These are phyloP conservation scores for Tubosaeta sp. DNA, from an alignment of 768 basidiomycete species.

Conservation along the genomic window DNA sequence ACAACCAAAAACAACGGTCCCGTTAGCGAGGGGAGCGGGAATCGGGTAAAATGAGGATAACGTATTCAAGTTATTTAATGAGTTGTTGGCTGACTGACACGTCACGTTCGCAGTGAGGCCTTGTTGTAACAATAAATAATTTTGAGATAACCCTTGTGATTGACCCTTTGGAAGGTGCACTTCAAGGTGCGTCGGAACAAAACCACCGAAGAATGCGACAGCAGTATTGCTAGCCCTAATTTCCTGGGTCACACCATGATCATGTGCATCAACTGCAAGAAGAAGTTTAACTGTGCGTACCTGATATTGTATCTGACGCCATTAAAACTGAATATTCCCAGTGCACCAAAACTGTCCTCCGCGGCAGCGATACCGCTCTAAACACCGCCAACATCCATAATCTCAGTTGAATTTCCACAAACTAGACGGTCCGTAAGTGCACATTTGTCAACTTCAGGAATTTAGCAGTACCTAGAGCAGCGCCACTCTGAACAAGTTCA, in stretches of 20 bases:
- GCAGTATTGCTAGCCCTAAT: not conserved
- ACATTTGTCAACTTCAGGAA: not conserved
- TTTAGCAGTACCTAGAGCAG: not conserved
- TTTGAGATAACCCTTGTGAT: not conserved
- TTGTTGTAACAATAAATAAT: constrained; percentile 1
- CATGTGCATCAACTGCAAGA: not conserved
- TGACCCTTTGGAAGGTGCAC: not conserved
- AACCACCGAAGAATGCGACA: not conserved
- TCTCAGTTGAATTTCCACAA: not conserved
- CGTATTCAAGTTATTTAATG: not conserved
- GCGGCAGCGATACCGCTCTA: constrained; percentile 10
- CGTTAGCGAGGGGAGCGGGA: not conserved
- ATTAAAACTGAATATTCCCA: not conserved
- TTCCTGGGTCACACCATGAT: not conserved
- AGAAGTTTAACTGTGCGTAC: not conserved
- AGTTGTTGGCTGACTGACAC: not conserved
- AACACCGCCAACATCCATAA: constrained; percentile 4
- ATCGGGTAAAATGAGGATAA: not conserved
- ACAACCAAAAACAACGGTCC: not conserved
- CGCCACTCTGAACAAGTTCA: not conserved
- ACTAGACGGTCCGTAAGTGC: not conserved
- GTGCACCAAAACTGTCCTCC: not conserved
- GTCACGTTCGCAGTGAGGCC: constrained; percentile 9
- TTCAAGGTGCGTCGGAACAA: not conserved
- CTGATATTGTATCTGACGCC: constrained; percentile 5